Evolutionary conservation across 257 asterid genomes (phyloP), one percentile per base, ranked within the genome.

Genomic region (Plantago ovata): DNA sequence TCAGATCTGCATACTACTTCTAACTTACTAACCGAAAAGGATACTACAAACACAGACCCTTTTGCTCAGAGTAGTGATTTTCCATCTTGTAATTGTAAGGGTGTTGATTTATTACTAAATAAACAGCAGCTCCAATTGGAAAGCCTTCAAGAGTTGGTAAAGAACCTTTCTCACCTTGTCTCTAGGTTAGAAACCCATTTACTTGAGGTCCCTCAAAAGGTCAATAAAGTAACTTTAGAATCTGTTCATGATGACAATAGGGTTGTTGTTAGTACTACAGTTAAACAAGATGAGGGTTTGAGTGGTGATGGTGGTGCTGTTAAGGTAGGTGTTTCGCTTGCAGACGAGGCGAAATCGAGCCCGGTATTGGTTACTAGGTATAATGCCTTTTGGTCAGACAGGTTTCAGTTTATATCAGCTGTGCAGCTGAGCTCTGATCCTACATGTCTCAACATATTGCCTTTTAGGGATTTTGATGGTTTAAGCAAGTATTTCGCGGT

Each of bases 321-420:
- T 33, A 48, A 60, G 69, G 76, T 66, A 41, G 81, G 57, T 42
- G 67, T 58, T 23, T 52, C 60, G 9, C 72, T 64, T 0, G 72
- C 2, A 7, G 58, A 63, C 52, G 69, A 36, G 24, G 42, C 48
- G n/a, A 22, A 52, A 21, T 24, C 24, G n/a, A 38, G 50, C 20
- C 60, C 73, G 3, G 77, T 81, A 53, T 59, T 81, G 0, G 87
- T 87, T 53, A 78, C 79, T 1, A 84, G 83, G 77, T 84, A 79
- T 61, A 93, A 78, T 72, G 63, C 96, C 6, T 70, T 89, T 59
- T 93, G 99, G 99, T 76, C 94, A 0, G 99, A 93, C 64, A 86
- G 75, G 73, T 89, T 93, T 77, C 94, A 89, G 62, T 86, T 89
- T 64, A 77, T 81, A 15, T 86, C 97, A 0, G 99, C 99, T 0